Base-by-base conservation (phyloP, 345 rosid species). In the Citrus glauca region DNA sequence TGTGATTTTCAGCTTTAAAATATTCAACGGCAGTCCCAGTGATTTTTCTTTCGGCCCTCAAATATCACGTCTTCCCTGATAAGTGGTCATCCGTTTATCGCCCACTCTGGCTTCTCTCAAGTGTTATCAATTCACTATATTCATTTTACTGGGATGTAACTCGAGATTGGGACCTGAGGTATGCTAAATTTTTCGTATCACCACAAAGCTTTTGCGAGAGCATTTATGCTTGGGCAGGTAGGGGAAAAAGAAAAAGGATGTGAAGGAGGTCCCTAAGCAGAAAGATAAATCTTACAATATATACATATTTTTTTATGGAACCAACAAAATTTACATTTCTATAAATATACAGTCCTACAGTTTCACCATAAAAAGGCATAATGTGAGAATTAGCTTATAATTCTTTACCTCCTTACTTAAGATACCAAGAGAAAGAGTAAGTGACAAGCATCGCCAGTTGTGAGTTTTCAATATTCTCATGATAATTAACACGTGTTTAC, bases 111-210 rank as follows among this genome's bases (percentile, higher is more conserved):
- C 98, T 96, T 79, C 81, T 94, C 84, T 92, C 99, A 16, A 79
- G 98, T 66, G 90, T 94, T 70, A 64, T 96, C 80, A 96, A 96
- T 86, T 96, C 99, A 30, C 86, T 91, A 17, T 96, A 94, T 82
- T 96, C 99, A 13, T 96, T 94, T 86, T 94, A 94, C 84, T 96
- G 99, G 99, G 98, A 96, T 59, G 91, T 96, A 69, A 94, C 95
- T 75, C 89, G 99, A 69, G 99, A 96, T 88, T 96, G 99, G 99
- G 98, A 94, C 91, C 76, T 94, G 81, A 96, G 98, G 99, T 94
- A 89, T 75, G 86, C 35, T 13, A 32, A 59, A 27, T 32, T 25
- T 22, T 67, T 74, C 50, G 9, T 64, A 73, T 27, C 1, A 57
- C 17, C 22, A 2, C 40, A 42, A 38, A 33, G 32, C 62, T 42